These are phyloP conservation scores for Elsinoe arachidis DNA, from an alignment of 2,329 filamentous ascomycete species.

Conservation along the genomic window DNA sequence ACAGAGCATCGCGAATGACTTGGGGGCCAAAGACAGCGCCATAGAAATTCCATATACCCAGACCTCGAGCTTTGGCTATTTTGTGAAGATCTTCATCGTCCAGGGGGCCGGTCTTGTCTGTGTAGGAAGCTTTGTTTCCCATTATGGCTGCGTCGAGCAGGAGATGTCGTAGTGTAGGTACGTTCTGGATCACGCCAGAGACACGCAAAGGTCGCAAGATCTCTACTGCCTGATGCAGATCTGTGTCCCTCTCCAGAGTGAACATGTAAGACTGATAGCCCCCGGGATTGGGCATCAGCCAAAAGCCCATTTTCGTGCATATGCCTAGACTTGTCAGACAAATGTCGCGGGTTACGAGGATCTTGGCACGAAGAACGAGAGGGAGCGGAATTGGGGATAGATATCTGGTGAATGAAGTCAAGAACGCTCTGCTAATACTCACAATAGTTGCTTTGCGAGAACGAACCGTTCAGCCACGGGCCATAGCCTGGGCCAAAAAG, in stretches of 20 bases:
- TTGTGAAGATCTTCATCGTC: slow-evolving; percentile 34
- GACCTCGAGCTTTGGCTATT: slow-evolving; percentile 33
- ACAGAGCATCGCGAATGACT: slow-evolving; percentile 23
- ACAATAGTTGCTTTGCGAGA: slow-evolving; percentile 44
- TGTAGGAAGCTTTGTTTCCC: slow-evolving; percentile 11
- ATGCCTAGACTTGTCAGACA: slow-evolving; percentile 33
- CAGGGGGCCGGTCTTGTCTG: slow-evolving; percentile 26
- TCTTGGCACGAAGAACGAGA: too few relatives aligned
- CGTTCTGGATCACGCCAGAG: slow-evolving; percentile 39
- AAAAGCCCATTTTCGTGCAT: slow-evolving; percentile 42
- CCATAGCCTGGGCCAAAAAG: slow-evolving; percentile 26
- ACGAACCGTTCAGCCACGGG: slow-evolving; percentile 36
- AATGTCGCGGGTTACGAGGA: too few relatives aligned
- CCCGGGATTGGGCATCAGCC: slow-evolving; percentile 43
- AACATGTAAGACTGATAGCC: slow-evolving; percentile 38
- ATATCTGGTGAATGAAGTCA: too few relatives aligned
- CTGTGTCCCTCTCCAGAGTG: slow-evolving; percentile 42
- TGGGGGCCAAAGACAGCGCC: slow-evolving; percentile 35
- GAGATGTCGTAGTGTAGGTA: slow-evolving; percentile 39
- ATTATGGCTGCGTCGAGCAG: slow-evolving; percentile 37
- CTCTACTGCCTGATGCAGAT: slow-evolving; percentile 41
- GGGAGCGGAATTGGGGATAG: too few relatives aligned
- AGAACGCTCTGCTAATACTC: too few relatives aligned
- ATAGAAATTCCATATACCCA: slow-evolving; percentile 46
- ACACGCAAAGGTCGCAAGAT: slow-evolving; percentile 40